A percentile compares a stretch with the other conserved stretches of the same genome.
These are phyloP conservation scores for Aspergillus pseudoterreus DNA, from an alignment of 2,329 filamentous ascomycete species.

Conservation along the genomic window DNA sequence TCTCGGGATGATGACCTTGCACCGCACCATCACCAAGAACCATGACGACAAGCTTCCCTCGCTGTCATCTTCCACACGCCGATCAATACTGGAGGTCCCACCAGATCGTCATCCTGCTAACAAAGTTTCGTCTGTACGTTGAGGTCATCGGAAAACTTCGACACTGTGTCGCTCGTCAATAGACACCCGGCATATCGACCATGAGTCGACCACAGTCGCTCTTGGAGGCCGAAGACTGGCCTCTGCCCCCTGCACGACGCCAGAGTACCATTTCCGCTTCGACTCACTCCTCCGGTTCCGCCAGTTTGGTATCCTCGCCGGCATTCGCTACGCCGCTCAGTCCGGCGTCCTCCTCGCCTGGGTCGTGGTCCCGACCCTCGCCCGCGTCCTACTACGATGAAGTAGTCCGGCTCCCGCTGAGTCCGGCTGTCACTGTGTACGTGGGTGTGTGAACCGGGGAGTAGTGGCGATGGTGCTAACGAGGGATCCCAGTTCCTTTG, in stretches of 20 bases:
- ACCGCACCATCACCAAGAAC: slow-evolving; percentile 9
- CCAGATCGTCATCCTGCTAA: slow-evolving; percentile 15
- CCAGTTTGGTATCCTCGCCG: slow-evolving; percentile 24
- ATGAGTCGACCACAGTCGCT: slow-evolving; percentile 13
- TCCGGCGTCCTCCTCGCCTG: slow-evolving; percentile 20
- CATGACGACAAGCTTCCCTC: slow-evolving; percentile 8
- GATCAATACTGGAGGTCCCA: slow-evolving; percentile 16
- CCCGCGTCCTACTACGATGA: slow-evolving; percentile 28
- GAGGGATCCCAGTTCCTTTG: slow-evolving; percentile 30
- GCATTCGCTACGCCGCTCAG: slow-evolving; percentile 21
- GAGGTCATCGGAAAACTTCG: no score
- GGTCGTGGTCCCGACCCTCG: slow-evolving; percentile 24
- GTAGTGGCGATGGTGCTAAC: background rate
- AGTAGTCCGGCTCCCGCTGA: slow-evolving; percentile 27
- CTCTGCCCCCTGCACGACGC: slow-evolving; percentile 20
- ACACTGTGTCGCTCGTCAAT: no score
- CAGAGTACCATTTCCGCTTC: slow-evolving; percentile 24
- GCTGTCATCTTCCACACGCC: slow-evolving; percentile 3
- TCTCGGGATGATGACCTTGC: slow-evolving; percentile 5
- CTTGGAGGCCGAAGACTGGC: slow-evolving; percentile 26
- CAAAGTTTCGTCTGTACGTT: no score
- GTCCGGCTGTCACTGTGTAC: slow-evolving; percentile 32
- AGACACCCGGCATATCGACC: background rate
- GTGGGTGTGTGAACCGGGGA: slow-evolving; percentile 3
- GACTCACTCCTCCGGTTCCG: slow-evolving; percentile 23